These are phyloP conservation scores for Ceratocystis colombiana DNA, from an alignment of 2,329 filamentous ascomycete species.

Conservation along the genomic window DNA sequence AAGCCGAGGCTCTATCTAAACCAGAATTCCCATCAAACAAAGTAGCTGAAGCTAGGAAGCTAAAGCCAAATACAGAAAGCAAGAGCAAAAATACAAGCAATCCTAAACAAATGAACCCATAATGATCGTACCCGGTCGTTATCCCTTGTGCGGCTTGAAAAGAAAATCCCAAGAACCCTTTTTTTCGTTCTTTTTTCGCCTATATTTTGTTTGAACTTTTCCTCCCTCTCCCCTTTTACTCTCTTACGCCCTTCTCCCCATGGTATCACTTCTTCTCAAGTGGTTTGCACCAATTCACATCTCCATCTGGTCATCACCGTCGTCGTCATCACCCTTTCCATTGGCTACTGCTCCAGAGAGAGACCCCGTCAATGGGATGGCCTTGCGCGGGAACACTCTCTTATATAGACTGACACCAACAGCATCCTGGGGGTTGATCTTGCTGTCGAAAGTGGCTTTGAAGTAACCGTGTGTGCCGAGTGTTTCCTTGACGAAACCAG, in stretches of 20 bases:
- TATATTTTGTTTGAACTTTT: slow-evolving; percentile 10
- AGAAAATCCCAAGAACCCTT: slow-evolving; percentile 12
- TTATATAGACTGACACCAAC: slow-evolving; percentile 86
- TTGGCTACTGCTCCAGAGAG: slow-evolving; percentile 34
- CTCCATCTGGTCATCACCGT: slow-evolving; percentile 26
- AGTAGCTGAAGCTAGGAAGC: slow-evolving; percentile 8
- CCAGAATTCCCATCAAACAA: slow-evolving; percentile 5
- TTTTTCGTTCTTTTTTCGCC: neutral
- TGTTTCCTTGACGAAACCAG: slow-evolving; percentile 86
- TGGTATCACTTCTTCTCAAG: neutral
- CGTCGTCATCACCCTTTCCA: slow-evolving; percentile 25
- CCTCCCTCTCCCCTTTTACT: neutral
- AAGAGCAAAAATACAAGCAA: slow-evolving; percentile 3
- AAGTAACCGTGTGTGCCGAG: slow-evolving; percentile 98
- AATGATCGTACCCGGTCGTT: slow-evolving; percentile 15
- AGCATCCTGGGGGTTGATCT: slow-evolving; percentile 90
- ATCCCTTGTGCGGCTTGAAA: slow-evolving; percentile 12
- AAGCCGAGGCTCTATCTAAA: slow-evolving; percentile 15
- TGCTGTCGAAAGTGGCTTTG: slow-evolving; percentile 94
- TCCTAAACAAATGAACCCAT: neutral
- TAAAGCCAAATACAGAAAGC: neutral
- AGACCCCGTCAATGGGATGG: slow-evolving; percentile 40
- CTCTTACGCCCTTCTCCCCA: neutral
- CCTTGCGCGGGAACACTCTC: slow-evolving; percentile 67
- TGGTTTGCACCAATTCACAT: slow-evolving; percentile 15